These are phyloP conservation scores for Colletotrichum endophyticum DNA, from an alignment of 2,329 filamentous ascomycete species.

Conservation along the genomic window DNA sequence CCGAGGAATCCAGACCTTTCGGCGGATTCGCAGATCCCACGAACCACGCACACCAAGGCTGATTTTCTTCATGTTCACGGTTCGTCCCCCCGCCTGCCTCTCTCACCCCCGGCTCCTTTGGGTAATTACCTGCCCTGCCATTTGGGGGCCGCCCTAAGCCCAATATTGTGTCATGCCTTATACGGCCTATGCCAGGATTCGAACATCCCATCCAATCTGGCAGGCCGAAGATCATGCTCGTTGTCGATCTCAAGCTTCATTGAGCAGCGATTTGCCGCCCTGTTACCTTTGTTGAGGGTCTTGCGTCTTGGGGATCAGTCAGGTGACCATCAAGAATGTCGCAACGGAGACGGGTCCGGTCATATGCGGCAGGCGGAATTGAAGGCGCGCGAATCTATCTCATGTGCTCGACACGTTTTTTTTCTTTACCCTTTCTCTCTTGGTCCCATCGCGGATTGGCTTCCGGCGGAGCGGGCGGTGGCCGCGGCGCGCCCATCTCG, in stretches of 20 bases:
- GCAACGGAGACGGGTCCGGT: background rate
- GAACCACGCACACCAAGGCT: background rate
- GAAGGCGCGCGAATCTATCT: background rate
- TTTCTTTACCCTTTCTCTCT: background rate
- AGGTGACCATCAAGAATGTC: background rate
- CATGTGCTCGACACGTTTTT: background rate
- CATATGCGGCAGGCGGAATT: background rate
- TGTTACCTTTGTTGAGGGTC: background rate
- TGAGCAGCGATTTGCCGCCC: background rate
- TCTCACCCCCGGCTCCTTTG: background rate
- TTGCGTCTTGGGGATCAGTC: background rate
- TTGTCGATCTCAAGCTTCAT: background rate
- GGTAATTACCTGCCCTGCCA: background rate
- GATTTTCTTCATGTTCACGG: background rate
- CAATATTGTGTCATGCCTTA: background rate
- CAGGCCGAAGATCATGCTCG: background rate
- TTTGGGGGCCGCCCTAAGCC: background rate
- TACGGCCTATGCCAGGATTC: background rate
- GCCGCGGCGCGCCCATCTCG: background rate
- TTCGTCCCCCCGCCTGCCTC: background rate
- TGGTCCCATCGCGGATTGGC: background rate
- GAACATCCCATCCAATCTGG: background rate
- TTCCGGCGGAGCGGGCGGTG: background rate
- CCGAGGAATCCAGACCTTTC: background rate
- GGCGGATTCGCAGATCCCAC: background rate